Conservation (phyloP, 1,139 yeast species). For the Scheffersomyces illinoinensis region DNA sequence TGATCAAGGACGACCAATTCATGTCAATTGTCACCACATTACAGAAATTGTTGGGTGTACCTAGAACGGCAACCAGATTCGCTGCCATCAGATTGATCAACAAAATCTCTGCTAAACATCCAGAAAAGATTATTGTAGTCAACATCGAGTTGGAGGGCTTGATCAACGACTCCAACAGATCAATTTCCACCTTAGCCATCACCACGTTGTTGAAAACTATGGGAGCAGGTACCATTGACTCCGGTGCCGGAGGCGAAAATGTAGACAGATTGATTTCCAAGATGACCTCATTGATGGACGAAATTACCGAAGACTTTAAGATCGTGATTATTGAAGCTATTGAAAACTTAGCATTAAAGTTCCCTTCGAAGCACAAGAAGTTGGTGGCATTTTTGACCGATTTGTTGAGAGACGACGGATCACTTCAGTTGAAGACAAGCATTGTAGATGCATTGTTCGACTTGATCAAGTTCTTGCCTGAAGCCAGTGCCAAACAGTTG, state of each 20-base stretch:
- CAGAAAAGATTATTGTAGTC: conserved; percentile 69
- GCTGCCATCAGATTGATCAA: conserved; percentile 91
- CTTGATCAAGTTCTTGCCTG: conserved; percentile 81
- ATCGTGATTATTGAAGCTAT: conserved; percentile 93
- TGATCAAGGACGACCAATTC: conserved; percentile 63
- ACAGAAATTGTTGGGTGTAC: conserved; percentile 79
- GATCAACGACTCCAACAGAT: conserved; percentile 85
- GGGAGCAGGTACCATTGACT: conserved; percentile 57
- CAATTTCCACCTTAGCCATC: conserved; percentile 98
- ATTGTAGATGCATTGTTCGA: conserved; percentile 93
- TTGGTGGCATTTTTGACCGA: conserved; percentile 83
- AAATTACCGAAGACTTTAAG: conserved; percentile 93
- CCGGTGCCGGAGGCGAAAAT: conserved; percentile 52
- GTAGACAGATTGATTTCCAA: conserved; percentile 88
- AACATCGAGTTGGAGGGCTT: conserved; percentile 82
- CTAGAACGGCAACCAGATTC: conserved; percentile 87
- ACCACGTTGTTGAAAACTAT: conserved; percentile 95
- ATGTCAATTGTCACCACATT: conserved; percentile 67
- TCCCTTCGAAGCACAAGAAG: conserved; percentile 85
- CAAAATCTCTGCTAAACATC: conserved; percentile 77
- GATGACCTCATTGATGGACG: conserved; percentile 87
- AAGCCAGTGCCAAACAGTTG: conserved; percentile 68
- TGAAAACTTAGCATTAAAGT: conserved; percentile 86
- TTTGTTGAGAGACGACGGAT: conserved; percentile 88
- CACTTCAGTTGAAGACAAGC: conserved; percentile 77